phyloP scores from a whole-genome alignment of 495 filamentous ascomycete genomes.

The Chaetomidium leptoderma region DNA sequence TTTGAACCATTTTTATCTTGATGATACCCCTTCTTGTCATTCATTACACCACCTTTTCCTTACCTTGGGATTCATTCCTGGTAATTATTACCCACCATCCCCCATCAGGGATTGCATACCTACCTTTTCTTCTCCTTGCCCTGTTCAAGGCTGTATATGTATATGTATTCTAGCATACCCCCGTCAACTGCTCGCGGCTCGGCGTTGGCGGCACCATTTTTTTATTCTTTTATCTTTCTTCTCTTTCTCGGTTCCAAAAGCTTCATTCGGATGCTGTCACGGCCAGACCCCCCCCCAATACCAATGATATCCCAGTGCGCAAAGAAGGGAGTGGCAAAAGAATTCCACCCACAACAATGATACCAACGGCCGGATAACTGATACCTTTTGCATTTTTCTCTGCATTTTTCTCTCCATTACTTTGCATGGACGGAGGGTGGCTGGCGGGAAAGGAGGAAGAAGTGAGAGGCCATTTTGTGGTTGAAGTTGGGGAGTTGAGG shows the following conservation, averaged over 20 bases:
- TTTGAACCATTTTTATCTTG: background rate
- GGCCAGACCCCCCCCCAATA: background rate
- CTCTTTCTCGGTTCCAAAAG: background rate
- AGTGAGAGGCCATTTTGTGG: no score
- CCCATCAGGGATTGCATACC: background rate
- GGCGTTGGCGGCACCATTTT: background rate
- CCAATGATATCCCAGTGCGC: slow-evolving; percentile 6
- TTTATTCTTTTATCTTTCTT: background rate
- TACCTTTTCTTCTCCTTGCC: background rate
- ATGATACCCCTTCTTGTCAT: slow-evolving; percentile 10
- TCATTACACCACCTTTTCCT: background rate
- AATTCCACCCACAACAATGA: no score
- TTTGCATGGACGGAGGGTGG: background rate
- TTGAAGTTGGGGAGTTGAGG: no score
- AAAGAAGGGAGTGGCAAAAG: background rate
- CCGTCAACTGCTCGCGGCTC: background rate
- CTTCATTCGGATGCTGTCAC: slow-evolving; percentile 4
- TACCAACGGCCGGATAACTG: slow-evolving; percentile 8
- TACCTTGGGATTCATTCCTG: background rate
- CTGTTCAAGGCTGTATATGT: background rate
- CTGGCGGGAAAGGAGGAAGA: no score
- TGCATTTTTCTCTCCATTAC: background rate
- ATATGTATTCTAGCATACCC: slow-evolving; percentile 3
- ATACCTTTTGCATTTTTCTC: background rate
- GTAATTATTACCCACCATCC: background rate